phyloP scores from a whole-genome alignment of 176 grass and related monocot species.

The Saccharum spontaneum region DNA sequence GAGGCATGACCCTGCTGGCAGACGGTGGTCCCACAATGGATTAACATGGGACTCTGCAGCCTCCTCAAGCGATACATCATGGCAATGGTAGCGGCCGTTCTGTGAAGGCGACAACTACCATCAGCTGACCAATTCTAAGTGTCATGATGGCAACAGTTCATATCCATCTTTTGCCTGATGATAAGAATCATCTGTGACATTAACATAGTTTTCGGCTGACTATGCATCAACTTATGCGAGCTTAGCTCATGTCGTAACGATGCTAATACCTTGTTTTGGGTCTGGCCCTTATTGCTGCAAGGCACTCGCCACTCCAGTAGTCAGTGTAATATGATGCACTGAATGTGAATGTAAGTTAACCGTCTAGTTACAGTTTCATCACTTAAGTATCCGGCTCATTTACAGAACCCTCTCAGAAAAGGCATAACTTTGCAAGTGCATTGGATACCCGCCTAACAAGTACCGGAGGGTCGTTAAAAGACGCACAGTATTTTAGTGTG shows the following conservation, averaged over 20 bases:
- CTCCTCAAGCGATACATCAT: neutral
- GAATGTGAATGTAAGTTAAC: neutral
- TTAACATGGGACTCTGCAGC: neutral
- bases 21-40: neutral
- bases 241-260: neutral
- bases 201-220: neutral
- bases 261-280: neutral
- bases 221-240: neutral
- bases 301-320: neutral
- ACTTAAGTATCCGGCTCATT: neutral
- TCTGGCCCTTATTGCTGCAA: neutral
- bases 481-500: too few relatives aligned
- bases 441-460: too few relatives aligned
- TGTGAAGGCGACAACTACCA: neutral
- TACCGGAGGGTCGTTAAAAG: too few relatives aligned
- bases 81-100: neutral
- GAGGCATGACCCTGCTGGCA: neutral
- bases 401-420: neutral
- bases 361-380: neutral
- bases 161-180: neutral
- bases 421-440: too few relatives aligned
- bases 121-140: neutral
- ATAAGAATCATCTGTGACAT: neutral
- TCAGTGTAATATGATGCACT: neutral
- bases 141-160: neutral